Evolutionary conservation across 1,139 yeast genomes (phyloP), one percentile per base, ranked within the genome.

Genomic region (Protomyces macrosporus): DNA sequence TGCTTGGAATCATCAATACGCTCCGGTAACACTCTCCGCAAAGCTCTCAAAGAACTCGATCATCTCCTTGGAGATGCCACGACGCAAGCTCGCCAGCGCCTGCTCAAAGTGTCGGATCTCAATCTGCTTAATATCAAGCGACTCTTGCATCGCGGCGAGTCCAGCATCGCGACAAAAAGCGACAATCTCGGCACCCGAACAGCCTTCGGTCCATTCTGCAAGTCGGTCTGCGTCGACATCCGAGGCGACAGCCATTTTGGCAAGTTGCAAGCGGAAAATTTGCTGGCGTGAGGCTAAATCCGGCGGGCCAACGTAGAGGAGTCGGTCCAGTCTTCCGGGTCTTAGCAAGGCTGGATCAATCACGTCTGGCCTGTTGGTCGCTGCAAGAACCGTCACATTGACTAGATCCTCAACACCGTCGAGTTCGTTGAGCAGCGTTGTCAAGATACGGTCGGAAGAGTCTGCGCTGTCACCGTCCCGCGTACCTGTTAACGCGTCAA

Each of bases 381-480:
- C 99, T 78, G 93, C 93, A 98, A 93, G 91, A 64, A 93, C 98
- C 79, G 93, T 93, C 75, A 93, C 93, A 75, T 93, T 93, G 73
- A 98, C 98, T 76, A 98, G 86, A 67, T 98, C 96, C 73, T 93
- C 98, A 75, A 93, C 93, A 65, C 98, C 98, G 76, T 93, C 98
- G 72, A 93, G 81, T 76, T 93, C 98, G 53, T 98, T 90, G 73
- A 93, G 91, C 72, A 93, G 83, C 76, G 95, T 98, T 83, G 93
- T 83, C 98, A 93, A 91, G 63, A 98, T 93, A 79, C 98, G 84
- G 77, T 93, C 98, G 90, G 84, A 67, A 86, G 83, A 67, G 63
- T 93, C 98, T 79, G 93, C 98, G 74, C 91, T 91, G 76, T 93
- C 98, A 71, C 98, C 98, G 16, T 98, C 98, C 76, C 98, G 85